Evolutionary conservation across 768 basidiomycete species (phyloP).

Genomic region (Tylopilus subfusipes): DNA sequence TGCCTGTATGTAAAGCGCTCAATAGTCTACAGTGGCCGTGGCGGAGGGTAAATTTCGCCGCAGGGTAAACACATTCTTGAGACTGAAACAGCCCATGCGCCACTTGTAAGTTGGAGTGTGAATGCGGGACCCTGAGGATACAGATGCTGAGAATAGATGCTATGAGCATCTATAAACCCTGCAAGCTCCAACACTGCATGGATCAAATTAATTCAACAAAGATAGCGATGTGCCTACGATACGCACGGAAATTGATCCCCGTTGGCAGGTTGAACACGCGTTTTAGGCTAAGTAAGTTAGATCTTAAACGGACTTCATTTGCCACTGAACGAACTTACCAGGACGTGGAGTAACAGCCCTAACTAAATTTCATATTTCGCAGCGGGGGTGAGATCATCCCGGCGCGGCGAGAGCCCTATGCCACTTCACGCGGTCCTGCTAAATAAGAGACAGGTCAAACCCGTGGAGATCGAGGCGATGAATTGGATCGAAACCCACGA

Average conservation of each 20-base stretch:
- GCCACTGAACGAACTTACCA: not conserved
- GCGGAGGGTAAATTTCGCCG: not conserved
- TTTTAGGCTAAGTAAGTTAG: not conserved
- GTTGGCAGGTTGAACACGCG: not conserved
- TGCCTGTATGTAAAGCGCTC: not conserved
- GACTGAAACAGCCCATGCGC: not conserved
- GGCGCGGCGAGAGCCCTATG: too few species aligned
- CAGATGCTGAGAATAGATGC: not conserved
- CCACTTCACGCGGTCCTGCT: too few species aligned
- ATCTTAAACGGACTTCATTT: not conserved
- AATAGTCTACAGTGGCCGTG: not conserved
- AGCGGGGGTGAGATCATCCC: too few species aligned
- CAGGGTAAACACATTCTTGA: not conserved
- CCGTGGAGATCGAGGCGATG: too few species aligned
- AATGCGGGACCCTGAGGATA: not conserved
- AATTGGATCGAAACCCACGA: too few species aligned
- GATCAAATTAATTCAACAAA: not conserved
- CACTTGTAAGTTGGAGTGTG: not conserved
- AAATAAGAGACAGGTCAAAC: too few species aligned
- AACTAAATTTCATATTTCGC: not conserved
- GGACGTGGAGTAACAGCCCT: not conserved
- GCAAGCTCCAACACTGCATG: not conserved
- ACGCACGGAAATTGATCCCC: not conserved
- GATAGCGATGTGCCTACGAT: not conserved
- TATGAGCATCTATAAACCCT: not conserved